Conservation (phyloP, 345 rosid species). For the Conringia planisiliqua region DNA sequence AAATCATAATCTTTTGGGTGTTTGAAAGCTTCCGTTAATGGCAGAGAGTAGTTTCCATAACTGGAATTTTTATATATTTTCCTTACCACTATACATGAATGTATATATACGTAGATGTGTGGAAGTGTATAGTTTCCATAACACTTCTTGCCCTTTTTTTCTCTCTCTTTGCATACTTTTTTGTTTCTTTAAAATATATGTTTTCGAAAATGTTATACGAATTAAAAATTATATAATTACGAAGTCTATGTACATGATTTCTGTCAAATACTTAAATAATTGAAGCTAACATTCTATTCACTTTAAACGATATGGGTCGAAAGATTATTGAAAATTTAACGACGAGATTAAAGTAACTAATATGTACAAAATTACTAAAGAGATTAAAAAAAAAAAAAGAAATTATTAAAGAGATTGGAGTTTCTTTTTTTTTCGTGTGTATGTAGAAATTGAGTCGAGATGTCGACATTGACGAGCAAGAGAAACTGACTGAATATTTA, state of each 20-base stretch:
- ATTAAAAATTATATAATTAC: too few species aligned
- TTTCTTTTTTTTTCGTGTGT: neutral
- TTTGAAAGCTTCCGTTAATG: conserved; percentile 15
- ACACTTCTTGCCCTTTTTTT: neutral
- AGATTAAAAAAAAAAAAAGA: too few species aligned
- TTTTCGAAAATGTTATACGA: neutral
- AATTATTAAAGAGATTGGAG: too few species aligned
- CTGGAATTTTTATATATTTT: neutral
- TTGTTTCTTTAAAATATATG: neutral
- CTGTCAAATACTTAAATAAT: neutral
- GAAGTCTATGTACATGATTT: neutral
- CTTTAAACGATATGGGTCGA: neutral
- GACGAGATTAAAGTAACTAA: neutral
- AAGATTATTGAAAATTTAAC: neutral
- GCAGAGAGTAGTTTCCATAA: conserved; percentile 4
- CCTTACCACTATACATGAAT: neutral
- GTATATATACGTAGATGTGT: neutral
- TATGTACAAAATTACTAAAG: neutral
- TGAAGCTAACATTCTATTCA: neutral
- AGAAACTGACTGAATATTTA: neutral
- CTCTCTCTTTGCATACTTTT: neutral
- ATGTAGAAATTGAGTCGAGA: neutral
- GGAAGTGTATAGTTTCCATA: too few species aligned
- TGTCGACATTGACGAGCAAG: neutral
- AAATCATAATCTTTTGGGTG: conserved; percentile 6